Conservation (phyloP, 768 basidiomycete genomes). For the Lentinula aciculospora region DNA sequence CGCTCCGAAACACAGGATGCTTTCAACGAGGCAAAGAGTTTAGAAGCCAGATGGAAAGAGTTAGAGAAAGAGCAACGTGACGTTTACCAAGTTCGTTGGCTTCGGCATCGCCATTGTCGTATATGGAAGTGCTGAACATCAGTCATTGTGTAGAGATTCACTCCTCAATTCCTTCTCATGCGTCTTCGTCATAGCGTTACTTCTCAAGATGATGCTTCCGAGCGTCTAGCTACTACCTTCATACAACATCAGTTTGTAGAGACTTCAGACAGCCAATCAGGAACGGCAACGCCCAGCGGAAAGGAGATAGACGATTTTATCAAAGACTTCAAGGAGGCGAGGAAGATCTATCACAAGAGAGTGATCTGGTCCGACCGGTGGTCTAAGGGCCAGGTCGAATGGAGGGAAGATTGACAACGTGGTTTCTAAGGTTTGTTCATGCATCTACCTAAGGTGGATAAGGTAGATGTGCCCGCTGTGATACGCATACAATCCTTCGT, state of each 20-base stretch:
- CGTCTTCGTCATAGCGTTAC: constrained; percentile 84
- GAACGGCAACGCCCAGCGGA: constrained; percentile 30
- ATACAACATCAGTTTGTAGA: constrained; percentile 47
- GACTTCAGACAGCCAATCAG: constrained; percentile 16
- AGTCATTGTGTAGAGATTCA: constrained; percentile 55
- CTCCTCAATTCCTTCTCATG: constrained; percentile 83
- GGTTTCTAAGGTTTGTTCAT: neutral
- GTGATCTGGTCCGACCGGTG: constrained; percentile 88
- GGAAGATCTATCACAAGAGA: constrained; percentile 92
- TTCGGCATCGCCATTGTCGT: neutral
- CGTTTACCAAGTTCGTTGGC: constrained; percentile 66
- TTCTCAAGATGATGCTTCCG: constrained; percentile 86
- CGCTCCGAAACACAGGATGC: constrained; percentile 80
- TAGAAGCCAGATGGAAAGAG: constrained; percentile 83
- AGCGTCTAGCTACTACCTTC: constrained; percentile 78
- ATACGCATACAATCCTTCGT: too few relatives aligned
- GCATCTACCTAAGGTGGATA: too few relatives aligned
- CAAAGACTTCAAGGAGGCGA: constrained; percentile 76
- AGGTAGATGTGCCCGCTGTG: too few relatives aligned
- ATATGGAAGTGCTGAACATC: constrained; percentile 9
- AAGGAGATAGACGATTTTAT: constrained; percentile 84
- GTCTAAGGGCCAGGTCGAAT: constrained; percentile 78
- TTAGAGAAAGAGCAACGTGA: constrained; percentile 85
- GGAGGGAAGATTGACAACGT: constrained; percentile 59
- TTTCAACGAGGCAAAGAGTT: constrained; percentile 78